A percentile compares a stretch with the other conserved stretches of the same genome.
phyloP scores from a whole-genome alignment of 306 rosid species.

The Vigna radiata region DNA sequence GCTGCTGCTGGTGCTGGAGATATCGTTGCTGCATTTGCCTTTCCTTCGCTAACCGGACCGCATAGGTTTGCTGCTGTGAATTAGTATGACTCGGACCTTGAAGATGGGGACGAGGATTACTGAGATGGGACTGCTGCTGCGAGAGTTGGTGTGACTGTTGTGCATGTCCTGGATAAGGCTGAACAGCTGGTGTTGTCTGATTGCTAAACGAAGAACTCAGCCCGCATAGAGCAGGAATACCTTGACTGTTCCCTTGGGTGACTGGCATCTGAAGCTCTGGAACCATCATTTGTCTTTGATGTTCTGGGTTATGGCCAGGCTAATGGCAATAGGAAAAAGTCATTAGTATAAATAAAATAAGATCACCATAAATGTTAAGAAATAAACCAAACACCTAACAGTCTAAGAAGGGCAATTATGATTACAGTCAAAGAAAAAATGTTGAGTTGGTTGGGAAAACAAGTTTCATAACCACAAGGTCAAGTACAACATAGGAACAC shows the following conservation, averaged over 20 bases:
- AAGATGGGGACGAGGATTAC: slow-evolving; percentile 71
- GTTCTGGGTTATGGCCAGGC: slow-evolving; percentile 83
- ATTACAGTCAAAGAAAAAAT: not conserved
- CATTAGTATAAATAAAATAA: slow-evolving; percentile 16
- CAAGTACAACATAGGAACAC: not conserved
- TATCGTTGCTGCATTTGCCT: slow-evolving; percentile 65
- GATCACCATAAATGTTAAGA: not conserved
- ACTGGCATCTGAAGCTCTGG: slow-evolving; percentile 85
- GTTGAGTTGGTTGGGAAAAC: not conserved
- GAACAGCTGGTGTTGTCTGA: slow-evolving; percentile 69
- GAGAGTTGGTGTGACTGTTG: slow-evolving; percentile 74
- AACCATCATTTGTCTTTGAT: slow-evolving; percentile 70
- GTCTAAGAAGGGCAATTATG: not conserved
- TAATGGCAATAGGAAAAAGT: slow-evolving; percentile 36
- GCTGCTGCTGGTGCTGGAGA: slow-evolving; percentile 66
- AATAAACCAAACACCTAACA: slow-evolving; percentile 31
- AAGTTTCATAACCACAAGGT: not conserved
- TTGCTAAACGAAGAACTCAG: slow-evolving; percentile 66
- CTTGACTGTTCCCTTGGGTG: slow-evolving; percentile 65
- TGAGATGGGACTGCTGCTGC: slow-evolving; percentile 65
- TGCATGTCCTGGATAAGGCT: slow-evolving; percentile 65
- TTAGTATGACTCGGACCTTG: slow-evolving; percentile 69
- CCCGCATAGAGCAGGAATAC: slow-evolving; percentile 63
- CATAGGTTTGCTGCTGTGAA: slow-evolving; percentile 71
- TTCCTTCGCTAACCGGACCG: slow-evolving; percentile 66